Evolutionary conservation across 176 grass and related monocot genomes (phyloP).

Genomic region (Oryza glaberrima): DNA sequence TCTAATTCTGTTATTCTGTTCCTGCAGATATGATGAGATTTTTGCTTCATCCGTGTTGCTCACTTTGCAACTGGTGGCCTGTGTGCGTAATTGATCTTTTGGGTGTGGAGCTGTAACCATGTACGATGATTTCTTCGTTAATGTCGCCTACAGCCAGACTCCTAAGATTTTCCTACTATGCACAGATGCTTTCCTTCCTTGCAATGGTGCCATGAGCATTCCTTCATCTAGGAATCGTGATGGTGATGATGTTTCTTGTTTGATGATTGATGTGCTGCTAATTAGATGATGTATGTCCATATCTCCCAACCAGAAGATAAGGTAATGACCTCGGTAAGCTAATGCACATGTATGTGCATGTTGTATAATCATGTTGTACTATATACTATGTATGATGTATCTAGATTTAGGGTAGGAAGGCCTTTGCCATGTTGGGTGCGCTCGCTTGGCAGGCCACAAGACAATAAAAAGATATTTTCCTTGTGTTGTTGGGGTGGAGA

Average conservation of each 20-base stretch:
- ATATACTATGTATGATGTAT: background rate
- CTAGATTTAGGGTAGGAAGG: background rate
- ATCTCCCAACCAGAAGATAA: background rate
- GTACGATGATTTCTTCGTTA: background rate
- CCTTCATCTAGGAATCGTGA: too few species aligned
- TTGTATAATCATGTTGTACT: background rate
- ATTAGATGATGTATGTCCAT: background rate
- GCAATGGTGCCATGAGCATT: too few species aligned
- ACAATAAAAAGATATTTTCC: constrained; percentile 10
- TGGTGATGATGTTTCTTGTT: background rate
- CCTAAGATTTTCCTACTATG: background rate
- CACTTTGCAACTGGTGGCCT: too few species aligned
- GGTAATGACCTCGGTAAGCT: constrained; percentile 19
- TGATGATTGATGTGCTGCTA: background rate
- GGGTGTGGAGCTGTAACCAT: background rate
- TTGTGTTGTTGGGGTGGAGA: constrained; percentile 7
- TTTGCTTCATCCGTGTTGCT: too few species aligned
- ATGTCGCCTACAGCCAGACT: background rate
- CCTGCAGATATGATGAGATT: background rate
- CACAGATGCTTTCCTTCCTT: too few species aligned
- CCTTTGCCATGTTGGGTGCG: constrained; percentile 43
- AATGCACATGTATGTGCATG: constrained; percentile 13
- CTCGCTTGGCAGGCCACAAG: constrained; percentile 37
- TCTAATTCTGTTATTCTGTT: background rate
- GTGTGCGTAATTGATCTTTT: background rate